phyloP scores from a whole-genome alignment of 2,329 filamentous ascomycete genomes.

The Xylaria arbuscula region DNA sequence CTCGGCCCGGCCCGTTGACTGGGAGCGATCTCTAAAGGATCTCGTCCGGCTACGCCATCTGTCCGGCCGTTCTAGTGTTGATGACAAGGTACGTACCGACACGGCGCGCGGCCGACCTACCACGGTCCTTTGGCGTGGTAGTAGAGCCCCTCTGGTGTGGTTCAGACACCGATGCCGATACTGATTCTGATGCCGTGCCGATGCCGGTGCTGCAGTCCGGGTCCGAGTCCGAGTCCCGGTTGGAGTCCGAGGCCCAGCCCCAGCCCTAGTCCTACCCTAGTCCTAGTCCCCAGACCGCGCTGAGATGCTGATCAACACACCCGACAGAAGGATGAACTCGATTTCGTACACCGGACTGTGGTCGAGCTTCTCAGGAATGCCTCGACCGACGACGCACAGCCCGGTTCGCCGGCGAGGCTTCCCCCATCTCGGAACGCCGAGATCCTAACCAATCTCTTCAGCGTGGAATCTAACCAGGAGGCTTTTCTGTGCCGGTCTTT shows the following conservation, averaged over 20 bases:
- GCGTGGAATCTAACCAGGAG: slow-evolving; percentile 62
- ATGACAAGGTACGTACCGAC: slow-evolving; percentile 54
- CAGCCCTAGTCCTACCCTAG: neutral
- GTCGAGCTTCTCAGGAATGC: slow-evolving; percentile 60
- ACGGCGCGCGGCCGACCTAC: neutral
- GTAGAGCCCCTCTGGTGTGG: neutral
- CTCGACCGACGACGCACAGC: slow-evolving; percentile 50
- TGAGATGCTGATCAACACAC: slow-evolving; percentile 13
- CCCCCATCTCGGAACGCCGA: slow-evolving; percentile 59
- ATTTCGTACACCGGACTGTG: slow-evolving; percentile 61
- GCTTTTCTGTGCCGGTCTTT: slow-evolving; percentile 73
- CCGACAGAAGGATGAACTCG: slow-evolving; percentile 56
- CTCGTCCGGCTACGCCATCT: slow-evolving; percentile 58
- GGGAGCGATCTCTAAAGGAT: slow-evolving; percentile 58
- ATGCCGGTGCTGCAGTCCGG: slow-evolving; percentile 8
- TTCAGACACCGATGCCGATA: neutral
- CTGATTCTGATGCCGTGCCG: neutral
- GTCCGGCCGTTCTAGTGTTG: slow-evolving; percentile 50
- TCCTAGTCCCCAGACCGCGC: neutral
- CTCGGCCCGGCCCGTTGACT: slow-evolving; percentile 50
- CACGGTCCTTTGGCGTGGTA: slow-evolving; percentile 6
- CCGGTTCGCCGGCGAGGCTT: slow-evolving; percentile 44
- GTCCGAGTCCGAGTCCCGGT: neutral
- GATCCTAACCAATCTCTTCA: slow-evolving; percentile 59
- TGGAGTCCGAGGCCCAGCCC: neutral